phyloP scores from a whole-genome alignment of 805 yeast species.

The Scheffersomyces spartinae region DNA sequence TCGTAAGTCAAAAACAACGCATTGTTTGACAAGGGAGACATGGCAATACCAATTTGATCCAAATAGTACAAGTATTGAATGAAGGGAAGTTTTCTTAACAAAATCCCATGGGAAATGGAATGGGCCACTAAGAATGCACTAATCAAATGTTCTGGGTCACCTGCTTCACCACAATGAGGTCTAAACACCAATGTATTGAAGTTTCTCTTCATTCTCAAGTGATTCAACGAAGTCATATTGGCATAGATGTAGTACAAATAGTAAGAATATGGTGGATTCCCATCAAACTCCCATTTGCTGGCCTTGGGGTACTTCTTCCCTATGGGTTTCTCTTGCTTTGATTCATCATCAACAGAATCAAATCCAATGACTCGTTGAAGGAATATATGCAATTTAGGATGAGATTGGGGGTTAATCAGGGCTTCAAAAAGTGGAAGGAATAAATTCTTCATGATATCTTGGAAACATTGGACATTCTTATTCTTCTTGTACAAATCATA shows the following conservation, averaged over 20 bases:
- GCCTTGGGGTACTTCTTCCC: conserved; percentile 84
- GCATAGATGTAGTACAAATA: conserved; percentile 83
- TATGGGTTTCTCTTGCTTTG: conserved; percentile 76
- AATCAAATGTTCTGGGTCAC: conserved; percentile 95
- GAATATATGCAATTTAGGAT: conserved; percentile 86
- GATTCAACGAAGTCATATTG: conserved; percentile 75
- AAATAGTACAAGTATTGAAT: conserved; percentile 87
- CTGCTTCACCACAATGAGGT: conserved; percentile 99
- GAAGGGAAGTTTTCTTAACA: conserved; percentile 87
- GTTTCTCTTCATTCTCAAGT: conserved; percentile 64
- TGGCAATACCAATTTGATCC: conserved; percentile 94
- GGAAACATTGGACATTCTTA: conserved; percentile 59
- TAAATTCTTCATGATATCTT: conserved; percentile 64
- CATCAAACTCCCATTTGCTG: conserved; percentile 59
- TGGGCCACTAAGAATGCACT: conserved; percentile 83
- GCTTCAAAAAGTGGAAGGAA: conserved; percentile 89
- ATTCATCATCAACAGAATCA: conserved; percentile 97
- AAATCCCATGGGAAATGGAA: conserved; percentile 90
- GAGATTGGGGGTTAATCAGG: conserved; percentile 67
- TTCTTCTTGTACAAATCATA: conserved; percentile 80
- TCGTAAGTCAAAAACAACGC: conserved; percentile 93
- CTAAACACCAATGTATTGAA: conserved; percentile 87
- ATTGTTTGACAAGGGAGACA: conserved; percentile 96
- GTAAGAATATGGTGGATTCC: conserved; percentile 97
- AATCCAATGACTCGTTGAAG: conserved; percentile 93